Evolutionary conservation across 331 rosid genomes (phyloP), one percentile per base, ranked within the genome.

Genomic region (Quercus tomentella): DNA sequence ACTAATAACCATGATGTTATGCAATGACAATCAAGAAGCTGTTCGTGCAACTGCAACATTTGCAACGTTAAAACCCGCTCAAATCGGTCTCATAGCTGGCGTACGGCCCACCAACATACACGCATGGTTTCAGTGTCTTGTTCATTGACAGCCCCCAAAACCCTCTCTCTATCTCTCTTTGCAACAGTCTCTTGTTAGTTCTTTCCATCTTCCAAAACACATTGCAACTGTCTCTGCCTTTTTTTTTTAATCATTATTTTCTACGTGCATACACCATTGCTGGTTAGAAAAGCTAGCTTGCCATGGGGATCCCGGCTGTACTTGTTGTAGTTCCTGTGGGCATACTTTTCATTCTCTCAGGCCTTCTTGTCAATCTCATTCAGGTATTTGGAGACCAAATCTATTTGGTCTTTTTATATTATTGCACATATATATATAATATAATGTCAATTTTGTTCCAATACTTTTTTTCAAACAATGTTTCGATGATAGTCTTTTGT

Each of bases 231-330:
- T 55, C 26, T 76, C 33, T 58, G 20, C 52, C 51, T 33, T 41
- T 4, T 4, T 15, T 26, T 12, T 56, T n/a, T 41, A 62, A 16
- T 7, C 66, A 61, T 10, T 55, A 17, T 45, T 37, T 49, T 68
- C 74, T 76, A 18, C 3, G 12, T 55, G 18, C 57, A 7, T 23
- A 8, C 67, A n/a, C 61, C 82, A 62, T 58, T 37, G 57, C 55
- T 14, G 79, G 52, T 7, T 11, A 70, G 37, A 37, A 68, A 43
- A 81, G 79, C 18, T 49, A 81, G 79, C 54, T 49, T 79, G 79
- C 61, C 74, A 94, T 92, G 98, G 90, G 88, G 51, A 83, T 92
- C 81, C 97, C 91, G 45, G 93, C 98, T 56, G 88, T 88, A 28
- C 56, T 89, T 26, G 84, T 87, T 43, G 80, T 94, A 70, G 82